Percentiles rank a stretch among this genome's conserved stretches.
phyloP scores from a whole-genome alignment of 331 rosid species.

The Phaseolus coccineus region DNA sequence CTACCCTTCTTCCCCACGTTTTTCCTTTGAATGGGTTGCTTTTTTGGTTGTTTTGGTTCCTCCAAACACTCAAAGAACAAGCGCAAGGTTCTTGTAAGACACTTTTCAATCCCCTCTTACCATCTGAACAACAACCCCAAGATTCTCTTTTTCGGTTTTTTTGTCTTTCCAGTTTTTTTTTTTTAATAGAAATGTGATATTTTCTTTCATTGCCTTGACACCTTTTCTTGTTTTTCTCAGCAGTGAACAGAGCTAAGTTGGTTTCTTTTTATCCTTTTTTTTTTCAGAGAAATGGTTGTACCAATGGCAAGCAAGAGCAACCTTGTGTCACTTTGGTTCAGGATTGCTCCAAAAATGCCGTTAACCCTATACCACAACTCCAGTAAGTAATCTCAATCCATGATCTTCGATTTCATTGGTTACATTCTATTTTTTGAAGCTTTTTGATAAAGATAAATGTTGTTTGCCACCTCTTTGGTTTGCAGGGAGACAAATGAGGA shows the following conservation, averaged over 20 bases:
- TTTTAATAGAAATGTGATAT: background rate
- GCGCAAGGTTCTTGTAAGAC: constrained; percentile 63
- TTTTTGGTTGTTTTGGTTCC: constrained; percentile 84
- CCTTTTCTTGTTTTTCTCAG: constrained; percentile 24
- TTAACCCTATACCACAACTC: constrained; percentile 47
- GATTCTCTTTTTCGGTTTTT: background rate
- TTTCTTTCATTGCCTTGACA: background rate
- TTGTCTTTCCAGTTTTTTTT: background rate
- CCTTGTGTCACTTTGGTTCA: constrained; percentile 48
- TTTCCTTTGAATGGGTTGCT: constrained; percentile 74
- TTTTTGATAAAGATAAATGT: background rate
- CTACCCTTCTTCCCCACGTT: constrained; percentile 9
- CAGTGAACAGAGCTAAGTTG: constrained; percentile 41
- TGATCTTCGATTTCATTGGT: constrained; percentile 2
- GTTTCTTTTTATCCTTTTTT: background rate
- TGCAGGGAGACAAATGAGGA: constrained; percentile 63
- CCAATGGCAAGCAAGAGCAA: constrained; percentile 52
- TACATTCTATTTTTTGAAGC: constrained; percentile 28
- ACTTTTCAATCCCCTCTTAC: constrained; percentile 5
- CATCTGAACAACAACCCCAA: background rate
- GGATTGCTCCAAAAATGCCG: constrained; percentile 47
- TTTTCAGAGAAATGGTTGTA: constrained; percentile 58
- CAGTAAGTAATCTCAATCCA: constrained; percentile 52
- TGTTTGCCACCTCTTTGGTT: background rate
- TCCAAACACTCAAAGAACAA: constrained; percentile 61